Conservation (phyloP, 1,284 basidiomycete species). For the Singerocomus inundabilis region DNA sequence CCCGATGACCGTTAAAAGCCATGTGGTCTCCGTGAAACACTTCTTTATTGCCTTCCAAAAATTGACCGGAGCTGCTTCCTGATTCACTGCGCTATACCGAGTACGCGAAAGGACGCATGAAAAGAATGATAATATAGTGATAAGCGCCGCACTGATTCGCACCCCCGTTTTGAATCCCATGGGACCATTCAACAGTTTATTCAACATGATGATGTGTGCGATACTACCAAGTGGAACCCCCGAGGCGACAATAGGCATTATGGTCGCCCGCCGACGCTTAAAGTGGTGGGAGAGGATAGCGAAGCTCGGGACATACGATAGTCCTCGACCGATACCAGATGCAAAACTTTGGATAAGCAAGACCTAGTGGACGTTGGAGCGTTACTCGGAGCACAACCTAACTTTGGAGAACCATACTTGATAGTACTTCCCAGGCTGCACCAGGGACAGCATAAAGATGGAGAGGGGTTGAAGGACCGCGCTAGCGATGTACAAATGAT, state of each 20-base stretch:
- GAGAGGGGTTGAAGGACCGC: conserved; percentile 31
- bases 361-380: conserved; percentile 17
- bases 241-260: conserved; percentile 33
- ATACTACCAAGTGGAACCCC: conserved; percentile 35
- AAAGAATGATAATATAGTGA: conserved; percentile 25
- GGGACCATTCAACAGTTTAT: conserved; percentile 34
- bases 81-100: conserved; percentile 16
- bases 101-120: conserved; percentile 31
- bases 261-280: conserved; percentile 25
- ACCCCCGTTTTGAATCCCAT: too few relatives aligned
- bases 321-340: conserved; percentile 35
- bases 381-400: neutral
- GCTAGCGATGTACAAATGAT: conserved; percentile 21
- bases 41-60: conserved; percentile 22
- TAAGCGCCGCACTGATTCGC: conserved; percentile 33
- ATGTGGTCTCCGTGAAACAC: conserved; percentile 23
- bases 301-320: too few relatives aligned
- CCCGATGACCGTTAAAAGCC: too few relatives aligned
- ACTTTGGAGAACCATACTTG: conserved; percentile 21
- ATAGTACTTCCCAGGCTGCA: conserved; percentile 34
- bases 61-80: neutral
- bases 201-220: conserved; percentile 39
- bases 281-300: conserved; percentile 40
- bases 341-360: conserved; percentile 37
- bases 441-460: conserved; percentile 39